phyloP scores from a whole-genome alignment of 768 basidiomycete species.

The Chiua virens region DNA sequence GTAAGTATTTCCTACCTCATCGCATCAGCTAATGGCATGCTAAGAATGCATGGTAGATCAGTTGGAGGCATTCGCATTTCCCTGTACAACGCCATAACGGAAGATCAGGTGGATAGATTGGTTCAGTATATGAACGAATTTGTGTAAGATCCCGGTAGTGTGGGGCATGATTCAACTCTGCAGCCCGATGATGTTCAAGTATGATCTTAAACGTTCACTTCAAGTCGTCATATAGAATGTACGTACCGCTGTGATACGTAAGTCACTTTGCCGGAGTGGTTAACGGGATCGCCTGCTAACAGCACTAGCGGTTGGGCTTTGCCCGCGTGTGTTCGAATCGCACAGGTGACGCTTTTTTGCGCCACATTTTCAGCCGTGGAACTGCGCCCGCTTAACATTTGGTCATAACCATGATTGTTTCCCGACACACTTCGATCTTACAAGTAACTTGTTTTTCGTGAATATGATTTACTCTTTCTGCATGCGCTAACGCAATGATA shows the following conservation, averaged over 20 bases:
- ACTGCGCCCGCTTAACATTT: too few species aligned
- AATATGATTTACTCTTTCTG: too few species aligned
- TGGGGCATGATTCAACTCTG: constrained; percentile 8
- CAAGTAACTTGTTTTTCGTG: too few species aligned
- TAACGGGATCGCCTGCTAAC: constrained; percentile 82
- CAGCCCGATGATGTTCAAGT: too few species aligned
- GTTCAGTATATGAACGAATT: constrained; percentile 63
- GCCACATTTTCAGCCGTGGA: too few species aligned
- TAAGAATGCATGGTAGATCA: constrained; percentile 38
- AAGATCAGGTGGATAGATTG: constrained; percentile 65
- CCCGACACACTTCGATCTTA: too few species aligned
- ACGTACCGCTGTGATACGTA: not conserved
- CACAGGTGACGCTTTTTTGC: constrained; percentile 54
- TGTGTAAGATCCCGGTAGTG: constrained; percentile 16
- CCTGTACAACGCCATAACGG: constrained; percentile 85
- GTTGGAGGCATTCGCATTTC: constrained; percentile 78
- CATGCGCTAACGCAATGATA: too few species aligned
- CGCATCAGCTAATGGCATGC: not conserved
- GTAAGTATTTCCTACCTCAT: constrained; percentile 43
- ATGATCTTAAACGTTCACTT: too few species aligned
- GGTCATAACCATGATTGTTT: too few species aligned
- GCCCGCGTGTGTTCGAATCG: constrained; percentile 64
- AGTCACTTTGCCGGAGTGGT: constrained; percentile 95
- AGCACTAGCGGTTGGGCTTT: constrained; percentile 57
- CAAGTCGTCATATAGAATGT: too few species aligned